These are phyloP conservation scores for Coelastrella sp. DNA, from an alignment of 139 green algal genomes.

Conservation along the genomic window DNA sequence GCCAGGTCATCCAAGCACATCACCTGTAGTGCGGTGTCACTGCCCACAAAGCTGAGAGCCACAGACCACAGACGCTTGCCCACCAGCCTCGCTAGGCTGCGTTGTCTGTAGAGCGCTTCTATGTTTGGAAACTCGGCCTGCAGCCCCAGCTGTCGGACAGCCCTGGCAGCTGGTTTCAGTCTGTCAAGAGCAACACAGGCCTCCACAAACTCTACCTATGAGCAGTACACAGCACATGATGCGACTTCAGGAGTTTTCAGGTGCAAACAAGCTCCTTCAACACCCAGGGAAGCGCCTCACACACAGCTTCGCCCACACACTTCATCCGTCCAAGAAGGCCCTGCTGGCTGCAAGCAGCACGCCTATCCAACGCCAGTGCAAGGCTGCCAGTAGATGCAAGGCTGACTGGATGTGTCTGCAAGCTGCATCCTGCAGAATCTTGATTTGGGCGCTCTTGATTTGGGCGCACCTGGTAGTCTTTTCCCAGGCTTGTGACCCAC, in stretches of 20 bases:
- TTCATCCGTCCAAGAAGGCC: no score
- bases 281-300: no score
- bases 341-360: no score
- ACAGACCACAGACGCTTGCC: constrained; percentile 71
- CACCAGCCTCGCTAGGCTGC: constrained; percentile 63
- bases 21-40: constrained; percentile 62
- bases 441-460: neutral
- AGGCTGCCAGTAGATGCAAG: no score
- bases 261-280: no score
- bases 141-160: constrained; percentile 58
- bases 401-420: no score
- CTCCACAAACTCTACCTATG: constrained; percentile 60
- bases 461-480: constrained; percentile 57
- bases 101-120: constrained; percentile 64
- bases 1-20: neutral
- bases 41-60: constrained; percentile 63
- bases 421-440: neutral
- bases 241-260: no score
- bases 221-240: neutral
- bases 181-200: constrained; percentile 63
- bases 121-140: constrained; percentile 62
- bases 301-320: no score
- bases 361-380: no score
- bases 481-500: constrained; percentile 58
- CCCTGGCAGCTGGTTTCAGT: constrained; percentile 67